Percentiles rank a stretch among this genome's conserved stretches.
phyloP scores from a whole-genome alignment of 2,329 filamentous ascomycete genomes.

The Verticillium tricorpus region DNA sequence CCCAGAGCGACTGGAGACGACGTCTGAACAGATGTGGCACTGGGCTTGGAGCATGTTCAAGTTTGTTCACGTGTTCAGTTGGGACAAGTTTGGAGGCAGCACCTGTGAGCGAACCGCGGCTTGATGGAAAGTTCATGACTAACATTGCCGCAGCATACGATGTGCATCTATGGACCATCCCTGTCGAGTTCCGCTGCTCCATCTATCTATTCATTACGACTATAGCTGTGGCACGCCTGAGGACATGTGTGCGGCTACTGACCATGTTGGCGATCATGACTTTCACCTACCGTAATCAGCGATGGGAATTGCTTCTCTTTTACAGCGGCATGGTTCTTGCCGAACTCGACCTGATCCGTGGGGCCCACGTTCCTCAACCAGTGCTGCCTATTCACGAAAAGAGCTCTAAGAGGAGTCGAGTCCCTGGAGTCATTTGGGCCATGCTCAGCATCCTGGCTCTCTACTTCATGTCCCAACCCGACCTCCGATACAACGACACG shows the following conservation, averaged over 20 bases:
- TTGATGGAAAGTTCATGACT: neutral
- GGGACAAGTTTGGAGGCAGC: constrained; percentile 42
- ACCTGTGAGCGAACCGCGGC: constrained; percentile 28
- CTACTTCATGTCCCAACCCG: constrained; percentile 47
- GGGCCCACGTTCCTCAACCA: constrained; percentile 33
- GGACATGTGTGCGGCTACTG: constrained; percentile 34
- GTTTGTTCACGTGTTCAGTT: constrained; percentile 47
- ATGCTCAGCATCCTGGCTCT: constrained; percentile 42
- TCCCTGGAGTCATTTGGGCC: constrained; percentile 24
- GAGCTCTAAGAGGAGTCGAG: neutral
- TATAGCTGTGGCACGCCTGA: constrained; percentile 43
- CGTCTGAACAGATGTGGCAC: constrained; percentile 35
- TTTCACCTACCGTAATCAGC: constrained; percentile 41
- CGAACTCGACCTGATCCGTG: constrained; percentile 47
- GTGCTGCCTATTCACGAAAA: constrained; percentile 19
- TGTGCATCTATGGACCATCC: constrained; percentile 59
- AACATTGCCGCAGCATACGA: constrained; percentile 35
- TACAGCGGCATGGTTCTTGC: constrained; percentile 47
- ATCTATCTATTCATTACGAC: constrained; percentile 52
- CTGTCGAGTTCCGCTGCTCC: constrained; percentile 55
- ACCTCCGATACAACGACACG: constrained; percentile 33
- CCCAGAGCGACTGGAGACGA: constrained; percentile 30
- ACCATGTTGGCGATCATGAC: constrained; percentile 35
- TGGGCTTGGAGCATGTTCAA: constrained; percentile 44
- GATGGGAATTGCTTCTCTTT: constrained; percentile 50